Evolutionary conservation across 805 yeast species (phyloP).

Genomic region (Wickerhamiella alocasiicola): DNA sequence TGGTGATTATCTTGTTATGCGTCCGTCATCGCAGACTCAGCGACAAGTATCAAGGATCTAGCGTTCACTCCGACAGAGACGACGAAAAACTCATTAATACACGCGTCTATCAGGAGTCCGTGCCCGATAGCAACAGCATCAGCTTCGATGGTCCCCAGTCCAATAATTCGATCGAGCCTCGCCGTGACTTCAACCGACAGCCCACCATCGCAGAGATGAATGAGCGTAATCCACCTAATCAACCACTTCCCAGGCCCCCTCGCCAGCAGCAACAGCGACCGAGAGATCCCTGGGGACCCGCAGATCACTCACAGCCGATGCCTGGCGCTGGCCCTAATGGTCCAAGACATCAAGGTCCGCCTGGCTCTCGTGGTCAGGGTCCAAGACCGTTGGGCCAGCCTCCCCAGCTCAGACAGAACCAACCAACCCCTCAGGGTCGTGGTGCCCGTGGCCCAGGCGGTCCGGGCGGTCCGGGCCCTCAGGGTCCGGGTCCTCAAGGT

Average conservation of each 20-base stretch:
- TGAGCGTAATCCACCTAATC: background rate
- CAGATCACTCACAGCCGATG: too few relatives aligned
- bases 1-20: slow-evolving; percentile 55
- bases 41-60: slow-evolving; percentile 26
- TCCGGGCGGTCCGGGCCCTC: background rate
- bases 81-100: slow-evolving; percentile 17
- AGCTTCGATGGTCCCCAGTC: background rate
- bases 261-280: background rate
- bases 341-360: too few relatives aligned
- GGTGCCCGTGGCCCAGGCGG: background rate
- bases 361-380: too few relatives aligned
- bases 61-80: slow-evolving; percentile 14
- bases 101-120: slow-evolving; percentile 1
- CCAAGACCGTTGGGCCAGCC: too few relatives aligned
- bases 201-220: background rate
- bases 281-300: background rate
- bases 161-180: background rate
- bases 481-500: background rate
- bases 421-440: too few relatives aligned
- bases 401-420: too few relatives aligned
- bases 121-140: background rate
- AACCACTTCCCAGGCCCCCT: background rate
- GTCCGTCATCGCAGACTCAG: slow-evolving; percentile 52
- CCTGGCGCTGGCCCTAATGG: too few relatives aligned
- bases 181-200: background rate